A percentile compares a stretch with the other conserved stretches of the same genome.
Evolutionary conservation across 2,329 filamentous ascomycete genomes (phyloP).

Genomic region (Paracamarosporium sp.): DNA sequence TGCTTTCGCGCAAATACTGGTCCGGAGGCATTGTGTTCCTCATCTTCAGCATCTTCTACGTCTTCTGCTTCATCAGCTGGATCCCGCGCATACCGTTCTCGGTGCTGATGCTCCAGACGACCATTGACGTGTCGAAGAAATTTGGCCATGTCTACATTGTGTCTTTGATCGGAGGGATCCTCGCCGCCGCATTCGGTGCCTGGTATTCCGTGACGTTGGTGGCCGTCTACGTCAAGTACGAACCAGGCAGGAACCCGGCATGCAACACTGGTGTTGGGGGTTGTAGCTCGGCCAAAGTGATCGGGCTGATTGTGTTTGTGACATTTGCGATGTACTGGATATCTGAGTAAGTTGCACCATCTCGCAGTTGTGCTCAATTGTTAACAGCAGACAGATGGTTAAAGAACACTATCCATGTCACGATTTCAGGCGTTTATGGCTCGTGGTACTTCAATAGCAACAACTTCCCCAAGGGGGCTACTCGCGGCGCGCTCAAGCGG

Average conservation of each 20-base stretch:
- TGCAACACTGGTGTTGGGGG: constrained; percentile 62
- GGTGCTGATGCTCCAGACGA: constrained; percentile 84
- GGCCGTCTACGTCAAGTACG: constrained; percentile 83
- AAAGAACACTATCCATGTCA: constrained; percentile 91
- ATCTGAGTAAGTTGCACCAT: constrained; percentile 76
- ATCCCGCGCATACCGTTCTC: constrained; percentile 87
- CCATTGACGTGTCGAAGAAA: constrained; percentile 82
- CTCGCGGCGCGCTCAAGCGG: constrained; percentile 81
- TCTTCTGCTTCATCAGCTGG: constrained; percentile 88
- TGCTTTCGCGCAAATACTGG: constrained; percentile 78
- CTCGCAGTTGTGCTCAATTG: constrained; percentile 63
- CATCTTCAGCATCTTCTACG: constrained; percentile 78
- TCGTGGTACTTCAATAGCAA: constrained; percentile 86
- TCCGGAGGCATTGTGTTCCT: constrained; percentile 88
- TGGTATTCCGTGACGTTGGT: constrained; percentile 90
- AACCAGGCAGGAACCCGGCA: constrained; percentile 68
- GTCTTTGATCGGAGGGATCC: constrained; percentile 80
- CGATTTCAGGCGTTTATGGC: constrained; percentile 86
- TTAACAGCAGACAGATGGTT: constrained; percentile 61
- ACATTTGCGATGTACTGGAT: constrained; percentile 96
- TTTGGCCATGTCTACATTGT: constrained; percentile 88
- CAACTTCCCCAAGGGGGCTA: constrained; percentile 77
- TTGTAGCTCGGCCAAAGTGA: constrained; percentile 79
- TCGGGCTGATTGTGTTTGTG: constrained; percentile 82
- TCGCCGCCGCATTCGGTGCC: constrained; percentile 77